Evolutionary conservation across 2,329 filamentous ascomycete genomes (phyloP).

Genomic region (Penicillium sclerotiorum): DNA sequence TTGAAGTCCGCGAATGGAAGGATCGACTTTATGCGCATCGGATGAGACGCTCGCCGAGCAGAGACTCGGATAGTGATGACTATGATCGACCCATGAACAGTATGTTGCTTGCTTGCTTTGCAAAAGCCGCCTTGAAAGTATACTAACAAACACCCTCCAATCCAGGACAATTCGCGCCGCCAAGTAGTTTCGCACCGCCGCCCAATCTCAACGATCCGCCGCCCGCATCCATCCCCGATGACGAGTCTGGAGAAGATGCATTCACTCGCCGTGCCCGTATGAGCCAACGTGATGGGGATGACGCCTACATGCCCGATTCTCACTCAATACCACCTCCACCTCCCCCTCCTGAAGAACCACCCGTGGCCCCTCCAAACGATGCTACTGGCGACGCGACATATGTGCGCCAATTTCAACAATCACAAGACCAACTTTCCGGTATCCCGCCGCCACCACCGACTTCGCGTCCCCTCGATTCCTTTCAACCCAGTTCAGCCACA

Average conservation of each 20-base stretch:
- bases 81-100: conserved; percentile 51
- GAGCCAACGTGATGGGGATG: conserved; percentile 44
- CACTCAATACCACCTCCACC: conserved; percentile 34
- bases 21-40: conserved; percentile 74
- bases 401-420: conserved; percentile 28
- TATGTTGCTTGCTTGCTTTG: conserved; percentile 33
- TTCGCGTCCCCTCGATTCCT: conserved; percentile 41
- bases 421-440: conserved; percentile 14
- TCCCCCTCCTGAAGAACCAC: conserved; percentile 31
- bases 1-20: conserved; percentile 84
- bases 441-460: conserved; percentile 31
- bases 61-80: conserved; percentile 54
- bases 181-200: conserved; percentile 57
- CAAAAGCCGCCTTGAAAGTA: neutral
- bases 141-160: neutral
- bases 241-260: conserved; percentile 69
- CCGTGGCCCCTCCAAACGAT: conserved; percentile 34
- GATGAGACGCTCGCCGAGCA: conserved; percentile 49
- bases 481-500: conserved; percentile 53
- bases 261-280: conserved; percentile 66
- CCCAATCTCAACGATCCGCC: conserved; percentile 41
- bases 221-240: conserved; percentile 54
- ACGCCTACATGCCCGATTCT: conserved; percentile 16
- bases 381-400: conserved; percentile 31
- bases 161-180: conserved; percentile 54